Evolutionary conservation across 176 grass and related monocot genomes (phyloP).

Genomic region (Oropetium thomaeum): DNA sequence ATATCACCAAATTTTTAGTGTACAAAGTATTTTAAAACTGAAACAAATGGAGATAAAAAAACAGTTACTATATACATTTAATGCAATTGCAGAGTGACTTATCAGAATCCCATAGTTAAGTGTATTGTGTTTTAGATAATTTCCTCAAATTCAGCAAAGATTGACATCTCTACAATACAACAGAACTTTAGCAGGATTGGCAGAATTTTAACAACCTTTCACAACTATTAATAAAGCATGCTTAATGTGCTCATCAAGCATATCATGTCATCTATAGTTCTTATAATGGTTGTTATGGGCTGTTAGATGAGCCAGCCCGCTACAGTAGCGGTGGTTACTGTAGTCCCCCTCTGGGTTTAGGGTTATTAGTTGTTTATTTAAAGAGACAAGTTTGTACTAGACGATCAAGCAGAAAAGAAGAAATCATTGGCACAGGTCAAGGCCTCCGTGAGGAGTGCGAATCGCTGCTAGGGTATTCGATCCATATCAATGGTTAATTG

Average conservation of each 20-base stretch:
- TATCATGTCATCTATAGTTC: background rate
- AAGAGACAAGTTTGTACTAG: too few species aligned
- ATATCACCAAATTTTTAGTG: slow-evolving; percentile 23
- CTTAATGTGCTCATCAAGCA: background rate
- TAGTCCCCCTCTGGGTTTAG: too few species aligned
- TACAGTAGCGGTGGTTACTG: too few species aligned
- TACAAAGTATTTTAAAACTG: slow-evolving; percentile 21
- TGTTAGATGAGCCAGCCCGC: too few species aligned
- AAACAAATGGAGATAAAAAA: slow-evolving; percentile 3
- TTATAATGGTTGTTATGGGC: background rate
- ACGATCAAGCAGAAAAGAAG: too few species aligned
- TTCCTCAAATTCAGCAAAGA: background rate
- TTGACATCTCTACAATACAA: background rate
- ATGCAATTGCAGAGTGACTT: slow-evolving; percentile 6
- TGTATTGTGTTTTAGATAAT: background rate
- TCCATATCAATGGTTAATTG: too few species aligned
- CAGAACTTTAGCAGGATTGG: slow-evolving; percentile 1
- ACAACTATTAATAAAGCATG: background rate
- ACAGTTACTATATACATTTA: background rate
- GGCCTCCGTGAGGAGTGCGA: too few species aligned
- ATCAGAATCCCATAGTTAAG: slow-evolving; percentile 12
- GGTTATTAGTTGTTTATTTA: too few species aligned
- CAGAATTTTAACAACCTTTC: background rate
- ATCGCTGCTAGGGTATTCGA: too few species aligned
- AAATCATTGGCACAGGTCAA: too few species aligned